phyloP scores from a whole-genome alignment of 202 grass and related monocot species.

The Saccharum hybrid region DNA sequence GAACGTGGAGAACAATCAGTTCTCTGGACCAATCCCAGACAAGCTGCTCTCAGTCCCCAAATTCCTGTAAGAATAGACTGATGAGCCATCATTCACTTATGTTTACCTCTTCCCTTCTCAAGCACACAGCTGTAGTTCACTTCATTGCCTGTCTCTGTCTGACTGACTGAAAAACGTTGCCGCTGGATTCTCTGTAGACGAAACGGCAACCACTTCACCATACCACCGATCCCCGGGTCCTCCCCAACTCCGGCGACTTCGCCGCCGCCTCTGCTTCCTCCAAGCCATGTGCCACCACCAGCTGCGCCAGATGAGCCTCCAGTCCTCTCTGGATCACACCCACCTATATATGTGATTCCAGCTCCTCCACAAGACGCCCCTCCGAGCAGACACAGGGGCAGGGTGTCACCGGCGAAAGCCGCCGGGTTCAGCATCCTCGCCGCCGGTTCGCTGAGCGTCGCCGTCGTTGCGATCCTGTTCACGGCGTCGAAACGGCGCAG shows the following conservation, averaged over 20 bases:
- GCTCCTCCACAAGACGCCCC: conserved; percentile 13
- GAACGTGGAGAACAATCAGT: conserved; percentile 85
- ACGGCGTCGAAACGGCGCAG: not conserved
- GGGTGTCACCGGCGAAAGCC: conserved; percentile 38
- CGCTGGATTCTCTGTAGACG: conserved; percentile 44
- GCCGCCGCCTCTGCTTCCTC: not conserved
- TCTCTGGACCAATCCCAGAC: conserved; percentile 65
- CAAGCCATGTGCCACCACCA: not conserved
- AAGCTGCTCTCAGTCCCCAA: conserved; percentile 69
- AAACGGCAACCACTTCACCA: conserved; percentile 55
- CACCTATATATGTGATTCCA: conserved; percentile 41
- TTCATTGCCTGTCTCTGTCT: not conserved
- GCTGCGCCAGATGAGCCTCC: not conserved
- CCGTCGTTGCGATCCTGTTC: not conserved
- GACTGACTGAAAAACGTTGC: not conserved
- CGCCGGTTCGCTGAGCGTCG: conserved; percentile 31
- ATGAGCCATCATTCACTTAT: not conserved
- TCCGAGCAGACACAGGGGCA: conserved; percentile 14
- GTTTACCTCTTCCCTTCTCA: not conserved
- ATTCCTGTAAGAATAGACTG: conserved; percentile 67
- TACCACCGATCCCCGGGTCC: conserved; percentile 10
- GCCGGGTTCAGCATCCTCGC: conserved; percentile 42
- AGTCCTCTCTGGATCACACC: conserved; percentile 17
- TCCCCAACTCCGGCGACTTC: conserved; percentile 14
- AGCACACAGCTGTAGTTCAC: not conserved